Base-by-base conservation (phyloP, 2,329 filamentous ascomycete species). In the Mycosphaerella arachidis region DNA sequence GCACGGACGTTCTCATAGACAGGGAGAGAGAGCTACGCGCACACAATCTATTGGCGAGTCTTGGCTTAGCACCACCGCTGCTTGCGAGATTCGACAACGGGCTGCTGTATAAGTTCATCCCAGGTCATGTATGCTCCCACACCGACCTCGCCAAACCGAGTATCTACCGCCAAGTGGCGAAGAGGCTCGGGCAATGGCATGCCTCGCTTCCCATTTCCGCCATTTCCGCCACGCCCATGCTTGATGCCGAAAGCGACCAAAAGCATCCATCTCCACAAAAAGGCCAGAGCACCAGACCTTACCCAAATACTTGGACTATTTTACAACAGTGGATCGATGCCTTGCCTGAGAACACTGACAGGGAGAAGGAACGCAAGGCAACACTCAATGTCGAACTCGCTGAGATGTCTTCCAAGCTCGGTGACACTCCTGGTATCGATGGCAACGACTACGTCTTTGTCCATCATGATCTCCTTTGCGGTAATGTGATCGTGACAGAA, bases 261-360 rank as follows among this genome's bases (percentile, higher is more conserved):
- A 63, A 68, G 60, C 65, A 67, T 55, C 62, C 63, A 37, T 66
- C 64, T 27, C 50, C 30, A 58, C 27, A 57, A 63, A 48, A 61
- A 51, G 66, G 67, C 58, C 65, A 70, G 65, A 64, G 66, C 85
- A 50, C 85, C 85, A 62, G 91, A 88, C 86, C 87, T 5, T 81
- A 85, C n/a, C 90, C 92, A 18, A 97, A 95, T 73, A 79, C 96
- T 58, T 99, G 94, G 94, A 91, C 90, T 6, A 92, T 95, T 35
- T 89, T 97, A 83, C 91, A 96, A 74, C 95, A 92, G 77, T 99
- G 94, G 94, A 91, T 97, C 59, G 79, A 88, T 67, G 93, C 91
- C 43, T 81, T 99, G 63, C 92, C 94, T 12, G 85, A 82, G 55
- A 81, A 82, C 58, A 94, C 88, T 5, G 84, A 87, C 35, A 81